Base-by-base conservation (phyloP, 169 alveolate genomes). In the Plasmodium sp. region DNA sequence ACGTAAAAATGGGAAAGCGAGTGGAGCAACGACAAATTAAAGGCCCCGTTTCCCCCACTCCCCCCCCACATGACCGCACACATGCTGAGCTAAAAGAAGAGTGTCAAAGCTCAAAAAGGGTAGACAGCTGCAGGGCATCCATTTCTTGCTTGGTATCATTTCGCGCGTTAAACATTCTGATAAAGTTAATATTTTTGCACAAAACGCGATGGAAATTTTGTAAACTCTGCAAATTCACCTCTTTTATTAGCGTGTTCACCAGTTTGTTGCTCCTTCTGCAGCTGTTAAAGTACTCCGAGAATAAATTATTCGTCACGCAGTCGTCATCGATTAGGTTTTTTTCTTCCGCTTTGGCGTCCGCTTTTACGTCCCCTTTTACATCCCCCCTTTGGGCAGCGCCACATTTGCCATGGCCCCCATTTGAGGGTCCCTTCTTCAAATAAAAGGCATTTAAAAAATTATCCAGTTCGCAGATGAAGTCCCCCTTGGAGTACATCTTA, bases 201-300 rank as follows among this genome's bases (percentile, higher is more conserved):
- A 90, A 67, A 27, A 90, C 82, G 34, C 82, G 71, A 45, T 79
- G 88, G 45, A 90, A 90, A 67, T 22, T 79, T 80, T n/a, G 62
- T 62, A 90, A 80, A 51, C 75, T 90, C 36, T 90, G 39, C 31
- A 79, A 62, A 90, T 79, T 90, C 36, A 90, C 74, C 83, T 90
- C 94, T 90, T 90, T 90, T 62, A 90, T 80, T 80, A 90, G 72
- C 51, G 82, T 90, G 51, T 67, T 90, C 73, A 67, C 39, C 39
- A 90, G 10, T 56, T 80, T 90, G 18, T 79, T 90, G n/a, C 48
- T 71, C 73, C 74, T 90, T 80, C 82, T 80, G 71, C 90, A 80
- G 73, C 34, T 90, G 83, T 79, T 90, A 51, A 90, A 90, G 73
- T 90, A 90, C 72, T 90, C 94, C 22, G 94, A 90, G 56, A 90